Conservation (phyloP, 768 basidiomycete species). For the Cyclocybe cylindracea region DNA sequence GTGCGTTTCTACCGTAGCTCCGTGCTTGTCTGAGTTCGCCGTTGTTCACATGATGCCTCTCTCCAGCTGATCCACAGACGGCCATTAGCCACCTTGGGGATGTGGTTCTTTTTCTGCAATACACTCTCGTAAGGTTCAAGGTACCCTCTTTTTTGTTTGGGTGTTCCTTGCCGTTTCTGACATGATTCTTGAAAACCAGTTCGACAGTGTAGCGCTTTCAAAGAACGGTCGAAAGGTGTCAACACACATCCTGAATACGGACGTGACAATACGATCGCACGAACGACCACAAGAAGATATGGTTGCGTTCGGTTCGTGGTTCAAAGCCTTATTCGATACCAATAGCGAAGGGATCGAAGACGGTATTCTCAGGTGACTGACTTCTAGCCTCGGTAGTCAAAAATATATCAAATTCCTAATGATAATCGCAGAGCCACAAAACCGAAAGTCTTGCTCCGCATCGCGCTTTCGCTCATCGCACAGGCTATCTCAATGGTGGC, state of each 20-base stretch:
- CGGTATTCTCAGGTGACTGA: conserved; percentile 59
- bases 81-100: conserved; percentile 78
- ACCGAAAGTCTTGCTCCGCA: conserved; percentile 64
- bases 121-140: conserved; percentile 63
- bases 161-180: no score
- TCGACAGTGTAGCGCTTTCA: conserved; percentile 48
- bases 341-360: conserved; percentile 84
- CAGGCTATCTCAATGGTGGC: conserved; percentile 54
- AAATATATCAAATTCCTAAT: background rate
- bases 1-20: conserved; percentile 39
- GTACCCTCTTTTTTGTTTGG: conserved; percentile 26
- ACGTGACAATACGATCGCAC: conserved; percentile 40
- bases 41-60: conserved; percentile 1
- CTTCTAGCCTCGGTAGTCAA: background rate
- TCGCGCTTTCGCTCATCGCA: conserved; percentile 67
- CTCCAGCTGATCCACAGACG: conserved; percentile 78
- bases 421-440: conserved; percentile 57
- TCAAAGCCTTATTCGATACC: conserved; percentile 76
- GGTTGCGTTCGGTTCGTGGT: conserved; percentile 58
- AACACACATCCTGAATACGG: conserved; percentile 51
- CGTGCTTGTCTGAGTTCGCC: background rate
- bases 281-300: conserved; percentile 44
- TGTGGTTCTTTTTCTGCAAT: conserved; percentile 76
- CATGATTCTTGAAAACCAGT: conserved; percentile 32
- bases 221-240: conserved; percentile 47